Evolutionary conservation across 306 rosid species (phyloP), one percentile per base, ranked within the genome.

Genomic region (Acmispon strigosus): DNA sequence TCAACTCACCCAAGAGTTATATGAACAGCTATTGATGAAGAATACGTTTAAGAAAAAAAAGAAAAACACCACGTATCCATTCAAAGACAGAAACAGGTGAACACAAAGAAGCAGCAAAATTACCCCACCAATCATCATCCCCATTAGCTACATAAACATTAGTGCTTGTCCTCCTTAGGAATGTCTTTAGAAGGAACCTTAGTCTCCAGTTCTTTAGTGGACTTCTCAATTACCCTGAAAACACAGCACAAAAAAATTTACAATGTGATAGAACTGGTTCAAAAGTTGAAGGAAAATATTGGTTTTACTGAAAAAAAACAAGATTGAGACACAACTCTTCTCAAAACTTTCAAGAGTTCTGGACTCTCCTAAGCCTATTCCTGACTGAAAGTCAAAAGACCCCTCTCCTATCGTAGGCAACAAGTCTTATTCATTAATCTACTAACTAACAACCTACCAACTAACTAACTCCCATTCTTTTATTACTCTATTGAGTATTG

Each of bases 131-230:
- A 18, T 53, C 66, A 18, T 53, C 66, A 56, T 37, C 43, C 11
- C 11, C 14, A 39, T 24, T 64, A 50, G 42, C 20, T 45, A 50
- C 55, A 65, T 32, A 44, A 41, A 55, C 41, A 62, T 75, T 68
- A 83, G 58, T 78, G 70, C 36, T 71, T 83, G 72, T 78, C 76
- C 60, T 83, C 75, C 81, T 75, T 78, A 58, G 78, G 70, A 37
- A 10, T 65, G 54, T 79, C 84, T 62, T 78, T 83, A 2, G 73
- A 42, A 61, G 76, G 80, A 66, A 59, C 74, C 76, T 83, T 83
- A 47, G 84, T 66, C 71, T 83, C 84, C 37, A 75, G 24, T 48
- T 79, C 84, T 69, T 79, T 79, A 44, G 66, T 17, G 43, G 78
- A 62, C 79, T 70, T 78, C 76, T 78, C 76, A 24, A 57, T 68